Evolutionary conservation across 257 asterid genomes (phyloP).

Genomic region (Fraxinus americana): DNA sequence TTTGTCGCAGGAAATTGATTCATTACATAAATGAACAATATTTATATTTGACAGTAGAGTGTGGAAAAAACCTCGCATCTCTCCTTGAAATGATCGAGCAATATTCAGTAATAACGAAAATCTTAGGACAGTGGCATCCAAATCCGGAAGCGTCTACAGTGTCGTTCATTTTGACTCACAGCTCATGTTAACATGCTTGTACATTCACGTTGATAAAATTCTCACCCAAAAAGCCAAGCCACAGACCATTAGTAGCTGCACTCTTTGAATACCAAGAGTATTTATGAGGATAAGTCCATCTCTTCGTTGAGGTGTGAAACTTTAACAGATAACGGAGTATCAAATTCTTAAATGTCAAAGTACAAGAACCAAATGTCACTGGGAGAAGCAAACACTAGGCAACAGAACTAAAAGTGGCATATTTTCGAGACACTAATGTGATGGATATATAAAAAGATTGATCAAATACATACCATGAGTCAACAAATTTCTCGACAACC

Average conservation of each 20-base stretch:
- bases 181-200: background rate
- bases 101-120: background rate
- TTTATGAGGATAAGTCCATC: background rate
- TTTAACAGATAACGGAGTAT: background rate
- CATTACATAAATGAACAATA: background rate
- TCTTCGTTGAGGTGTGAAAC: slow-evolving; percentile 10
- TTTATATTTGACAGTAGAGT: background rate
- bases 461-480: slow-evolving; percentile 56
- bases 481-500: slow-evolving; percentile 69
- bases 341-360: background rate
- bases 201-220: background rate
- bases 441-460: slow-evolving; percentile 7
- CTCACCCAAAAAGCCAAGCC: background rate
- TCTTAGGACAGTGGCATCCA: background rate
- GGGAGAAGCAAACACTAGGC: background rate
- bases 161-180: background rate
- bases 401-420: background rate
- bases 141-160: background rate
- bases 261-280: background rate
- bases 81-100: background rate
- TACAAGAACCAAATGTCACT: background rate
- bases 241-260: background rate
- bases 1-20: background rate
- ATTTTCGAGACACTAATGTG: slow-evolving; percentile 10
- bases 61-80: background rate